Evolutionary conservation across 179 eudicot species (phyloP).

Genomic region (Silene vulgaris): DNA sequence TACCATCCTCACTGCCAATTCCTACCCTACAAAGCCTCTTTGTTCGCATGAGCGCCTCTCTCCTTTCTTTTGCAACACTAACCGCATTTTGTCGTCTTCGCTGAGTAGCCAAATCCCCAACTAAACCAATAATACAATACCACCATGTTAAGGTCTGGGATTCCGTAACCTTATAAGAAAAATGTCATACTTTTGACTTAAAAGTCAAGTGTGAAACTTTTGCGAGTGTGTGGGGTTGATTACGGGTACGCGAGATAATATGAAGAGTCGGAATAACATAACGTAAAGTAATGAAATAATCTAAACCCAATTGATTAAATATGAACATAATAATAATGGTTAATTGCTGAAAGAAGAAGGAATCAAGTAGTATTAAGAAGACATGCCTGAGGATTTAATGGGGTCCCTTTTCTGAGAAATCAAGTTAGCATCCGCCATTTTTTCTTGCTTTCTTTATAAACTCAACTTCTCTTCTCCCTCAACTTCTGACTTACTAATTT

Average conservation of each 20-base stretch:
- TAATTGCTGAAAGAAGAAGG: background rate
- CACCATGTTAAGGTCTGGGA: slow-evolving; percentile 5
- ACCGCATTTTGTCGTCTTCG: slow-evolving; percentile 74
- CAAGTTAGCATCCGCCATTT: slow-evolving; percentile 59
- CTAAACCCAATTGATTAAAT: no score
- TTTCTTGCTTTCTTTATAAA: background rate
- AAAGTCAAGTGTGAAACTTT: no score
- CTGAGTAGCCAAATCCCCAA: slow-evolving; percentile 72
- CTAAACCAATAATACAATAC: slow-evolving; percentile 30
- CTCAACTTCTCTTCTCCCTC: background rate
- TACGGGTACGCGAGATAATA: background rate
- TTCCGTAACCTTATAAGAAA: no score
- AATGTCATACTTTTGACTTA: no score
- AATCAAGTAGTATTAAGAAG: background rate
- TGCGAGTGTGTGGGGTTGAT: background rate
- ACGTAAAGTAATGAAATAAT: no score
- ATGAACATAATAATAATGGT: no score
- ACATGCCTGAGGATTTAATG: slow-evolving; percentile 56
- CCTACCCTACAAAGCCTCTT: slow-evolving; percentile 86
- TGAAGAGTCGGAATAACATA: background rate
- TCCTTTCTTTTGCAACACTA: slow-evolving; percentile 74
- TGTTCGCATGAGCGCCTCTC: slow-evolving; percentile 79
- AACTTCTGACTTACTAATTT: no score
- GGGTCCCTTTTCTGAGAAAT: slow-evolving; percentile 56
- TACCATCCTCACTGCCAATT: slow-evolving; percentile 41